These are phyloP conservation scores for Scenedesmus sp. DNA, from an alignment of 163 green algal species.

Conservation along the genomic window DNA sequence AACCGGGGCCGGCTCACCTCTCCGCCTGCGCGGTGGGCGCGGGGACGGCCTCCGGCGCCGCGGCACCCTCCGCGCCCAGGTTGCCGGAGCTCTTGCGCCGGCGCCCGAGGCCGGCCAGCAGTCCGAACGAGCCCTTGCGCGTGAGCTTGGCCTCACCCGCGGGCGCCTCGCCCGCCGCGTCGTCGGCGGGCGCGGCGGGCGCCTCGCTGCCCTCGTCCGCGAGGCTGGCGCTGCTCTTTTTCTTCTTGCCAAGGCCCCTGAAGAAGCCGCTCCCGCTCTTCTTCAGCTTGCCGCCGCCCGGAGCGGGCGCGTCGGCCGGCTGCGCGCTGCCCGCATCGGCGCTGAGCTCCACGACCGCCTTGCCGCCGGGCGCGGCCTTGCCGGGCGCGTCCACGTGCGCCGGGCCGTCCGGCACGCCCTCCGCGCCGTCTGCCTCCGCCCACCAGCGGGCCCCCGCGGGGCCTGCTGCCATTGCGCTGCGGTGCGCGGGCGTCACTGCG, in stretches of 20 bases:
- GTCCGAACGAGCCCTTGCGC: constrained; percentile 17
- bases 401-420: neutral
- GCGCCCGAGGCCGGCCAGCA: constrained; percentile 24
- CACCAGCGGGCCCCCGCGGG: constrained; percentile 14
- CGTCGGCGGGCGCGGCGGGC: neutral
- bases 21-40: neutral
- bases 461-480: constrained; percentile 6
- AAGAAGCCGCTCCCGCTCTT: constrained; percentile 27
- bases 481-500: constrained; percentile 4
- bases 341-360: constrained; percentile 40
- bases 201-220: constrained; percentile 14
- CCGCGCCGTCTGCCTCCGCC: neutral
- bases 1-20: no score
- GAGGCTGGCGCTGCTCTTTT: constrained; percentile 25
- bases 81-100: constrained; percentile 31
- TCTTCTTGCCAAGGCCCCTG: neutral
- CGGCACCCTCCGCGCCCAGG: neutral
- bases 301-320: neutral
- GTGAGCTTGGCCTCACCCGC: neutral
- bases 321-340: constrained; percentile 18
- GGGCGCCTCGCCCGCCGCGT: neutral
- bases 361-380: constrained; percentile 2
- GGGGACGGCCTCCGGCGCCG: neutral
- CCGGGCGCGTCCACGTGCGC: neutral
- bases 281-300: constrained; percentile 20